phyloP scores from a whole-genome alignment of 371 early-diverging fungal genomes.

The Syncephalastrum racemosum region DNA sequence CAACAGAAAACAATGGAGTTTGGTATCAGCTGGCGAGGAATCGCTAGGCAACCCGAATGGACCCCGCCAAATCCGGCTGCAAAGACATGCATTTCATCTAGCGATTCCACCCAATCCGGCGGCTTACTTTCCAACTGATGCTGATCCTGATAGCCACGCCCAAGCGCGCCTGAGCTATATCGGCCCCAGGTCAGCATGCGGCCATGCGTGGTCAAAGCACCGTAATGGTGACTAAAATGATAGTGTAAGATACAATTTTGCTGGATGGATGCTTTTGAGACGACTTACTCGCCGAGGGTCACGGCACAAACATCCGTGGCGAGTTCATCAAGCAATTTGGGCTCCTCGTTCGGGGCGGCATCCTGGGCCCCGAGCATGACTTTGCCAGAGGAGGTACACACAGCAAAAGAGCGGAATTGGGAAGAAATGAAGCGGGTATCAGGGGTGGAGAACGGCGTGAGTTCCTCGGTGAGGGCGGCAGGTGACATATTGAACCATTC shows the following conservation, averaged over 20 bases:
- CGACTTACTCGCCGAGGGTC: constrained; percentile 21
- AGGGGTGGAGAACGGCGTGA: background rate
- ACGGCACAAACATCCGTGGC: constrained; percentile 17
- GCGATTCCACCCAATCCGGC: constrained; percentile 4
- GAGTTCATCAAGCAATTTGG: constrained; percentile 4
- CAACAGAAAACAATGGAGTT: background rate
- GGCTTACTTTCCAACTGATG: background rate
- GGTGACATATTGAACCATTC: constrained; percentile 3
- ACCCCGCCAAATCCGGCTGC: constrained; percentile 16
- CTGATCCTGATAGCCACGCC: constrained; percentile 19
- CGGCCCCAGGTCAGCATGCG: constrained; percentile 37
- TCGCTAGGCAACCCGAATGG: constrained; percentile 17
- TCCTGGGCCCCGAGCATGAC: constrained; percentile 12
- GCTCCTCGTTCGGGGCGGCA: background rate
- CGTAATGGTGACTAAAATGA: constrained; percentile 32
- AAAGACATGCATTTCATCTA: constrained; percentile 16
- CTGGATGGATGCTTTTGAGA: background rate
- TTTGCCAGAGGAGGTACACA: constrained; percentile 12
- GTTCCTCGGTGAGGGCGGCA: constrained; percentile 5
- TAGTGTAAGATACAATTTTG: background rate
- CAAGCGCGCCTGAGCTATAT: constrained; percentile 34
- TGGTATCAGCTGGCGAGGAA: constrained; percentile 7
- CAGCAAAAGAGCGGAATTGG: constrained; percentile 7
- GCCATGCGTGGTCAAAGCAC: constrained; percentile 37
- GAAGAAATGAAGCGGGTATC: constrained; percentile 6